Conservation (phyloP, 768 basidiomycete genomes). For the Lentinula sp. region DNA sequence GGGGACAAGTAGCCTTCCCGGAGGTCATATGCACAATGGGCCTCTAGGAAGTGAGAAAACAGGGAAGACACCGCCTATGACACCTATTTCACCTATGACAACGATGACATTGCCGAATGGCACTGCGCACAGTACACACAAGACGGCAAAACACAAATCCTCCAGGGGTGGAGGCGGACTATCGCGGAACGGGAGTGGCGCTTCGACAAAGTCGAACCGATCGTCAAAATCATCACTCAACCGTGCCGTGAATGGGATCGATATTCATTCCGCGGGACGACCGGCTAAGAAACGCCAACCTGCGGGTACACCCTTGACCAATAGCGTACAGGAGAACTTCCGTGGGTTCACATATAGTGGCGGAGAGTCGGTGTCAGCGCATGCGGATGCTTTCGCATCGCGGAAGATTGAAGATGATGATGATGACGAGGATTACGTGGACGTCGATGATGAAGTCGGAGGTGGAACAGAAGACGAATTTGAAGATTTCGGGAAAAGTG, state of each 20-base stretch:
- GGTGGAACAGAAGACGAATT: constrained; percentile 72
- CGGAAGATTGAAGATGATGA: constrained; percentile 28
- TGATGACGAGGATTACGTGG: constrained; percentile 12
- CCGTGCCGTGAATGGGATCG: constrained; percentile 34
- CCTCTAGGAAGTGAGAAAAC: constrained; percentile 61
- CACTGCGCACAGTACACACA: neutral
- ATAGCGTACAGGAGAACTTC: constrained; percentile 94
- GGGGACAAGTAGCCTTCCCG: constrained; percentile 14
- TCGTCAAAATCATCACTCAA: neutral
- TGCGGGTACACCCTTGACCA: constrained; percentile 70
- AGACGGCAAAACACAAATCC: neutral
- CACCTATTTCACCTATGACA: constrained; percentile 5
- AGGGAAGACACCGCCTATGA: constrained; percentile 5
- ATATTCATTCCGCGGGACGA: constrained; percentile 50
- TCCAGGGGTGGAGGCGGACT: constrained; percentile 8
- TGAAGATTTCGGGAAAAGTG: constrained; percentile 55
- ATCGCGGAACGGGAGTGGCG: constrained; percentile 5
- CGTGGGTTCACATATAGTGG: constrained; percentile 88
- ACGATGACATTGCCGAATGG: neutral
- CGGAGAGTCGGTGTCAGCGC: constrained; percentile 55
- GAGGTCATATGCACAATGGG: constrained; percentile 62
- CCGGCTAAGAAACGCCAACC: constrained; percentile 37
- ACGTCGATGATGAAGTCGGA: constrained; percentile 41
- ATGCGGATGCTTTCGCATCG: constrained; percentile 29
- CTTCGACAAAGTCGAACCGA: neutral